Percentiles rank a stretch among this genome's conserved stretches.
Conservation (phyloP, 129 eudicot genomes). For the Flaveria brownii region DNA sequence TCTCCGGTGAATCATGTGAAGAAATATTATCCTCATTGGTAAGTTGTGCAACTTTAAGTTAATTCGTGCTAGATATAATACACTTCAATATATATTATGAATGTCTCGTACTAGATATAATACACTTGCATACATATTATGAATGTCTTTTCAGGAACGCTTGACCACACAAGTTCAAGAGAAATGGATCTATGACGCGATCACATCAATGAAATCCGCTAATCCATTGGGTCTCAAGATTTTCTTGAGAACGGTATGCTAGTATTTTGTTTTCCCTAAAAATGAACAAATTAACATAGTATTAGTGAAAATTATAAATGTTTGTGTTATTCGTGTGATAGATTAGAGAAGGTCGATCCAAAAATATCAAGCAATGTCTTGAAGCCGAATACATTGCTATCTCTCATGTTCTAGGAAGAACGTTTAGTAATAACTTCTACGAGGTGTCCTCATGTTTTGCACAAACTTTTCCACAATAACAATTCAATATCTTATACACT, state of each 20-base stretch:
- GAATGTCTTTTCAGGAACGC: constrained; percentile 27
- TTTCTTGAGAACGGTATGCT: constrained; percentile 40
- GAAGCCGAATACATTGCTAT: constrained; percentile 28
- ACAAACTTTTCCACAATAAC: constrained; percentile 4
- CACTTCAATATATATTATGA: neutral
- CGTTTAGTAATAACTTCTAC: constrained; percentile 29
- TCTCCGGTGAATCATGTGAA: constrained; percentile 42
- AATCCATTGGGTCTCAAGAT: constrained; percentile 48
- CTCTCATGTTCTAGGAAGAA: constrained; percentile 27
- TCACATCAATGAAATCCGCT: constrained; percentile 39
- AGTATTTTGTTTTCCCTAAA: too few species aligned
- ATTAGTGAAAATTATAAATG: neutral
- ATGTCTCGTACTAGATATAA: too few species aligned
- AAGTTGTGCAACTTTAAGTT: neutral
- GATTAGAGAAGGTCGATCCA: constrained; percentile 41
- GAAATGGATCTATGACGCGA: constrained; percentile 43
- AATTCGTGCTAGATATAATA: neutral
- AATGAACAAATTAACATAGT: neutral
- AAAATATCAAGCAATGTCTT: constrained; percentile 30
- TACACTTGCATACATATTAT: neutral
- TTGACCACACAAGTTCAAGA: constrained; percentile 32
- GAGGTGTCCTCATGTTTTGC: constrained; percentile 28
- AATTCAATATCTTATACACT: neutral
- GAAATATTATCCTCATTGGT: constrained; percentile 50
- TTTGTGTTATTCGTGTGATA: neutral